Evolutionary conservation across 2,329 filamentous ascomycete genomes (phyloP).

Genomic region (Ascosphaera aggregata): DNA sequence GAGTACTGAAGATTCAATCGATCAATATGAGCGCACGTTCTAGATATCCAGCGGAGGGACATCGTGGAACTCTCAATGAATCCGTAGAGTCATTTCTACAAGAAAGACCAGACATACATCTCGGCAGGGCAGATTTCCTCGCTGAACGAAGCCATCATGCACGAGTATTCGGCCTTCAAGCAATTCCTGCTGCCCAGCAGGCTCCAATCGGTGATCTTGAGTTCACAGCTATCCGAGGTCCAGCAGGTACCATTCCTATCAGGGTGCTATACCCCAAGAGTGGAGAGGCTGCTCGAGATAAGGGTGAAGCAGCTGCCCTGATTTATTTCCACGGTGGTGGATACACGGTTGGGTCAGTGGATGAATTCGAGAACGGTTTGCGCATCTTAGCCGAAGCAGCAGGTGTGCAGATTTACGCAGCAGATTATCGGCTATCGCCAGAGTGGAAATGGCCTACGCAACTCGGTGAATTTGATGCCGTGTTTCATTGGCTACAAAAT

Average conservation of each 20-base stretch:
- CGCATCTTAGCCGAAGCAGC: constrained; percentile 12
- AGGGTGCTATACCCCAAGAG: constrained; percentile 12
- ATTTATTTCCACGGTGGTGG: constrained; percentile 19
- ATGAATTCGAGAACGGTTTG: constrained; percentile 17
- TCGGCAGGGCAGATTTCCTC: constrained; percentile 9
- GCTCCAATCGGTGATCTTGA: constrained; percentile 12
- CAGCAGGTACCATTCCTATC: constrained; percentile 14
- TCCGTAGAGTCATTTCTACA: constrained; percentile 7
- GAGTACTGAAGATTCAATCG: too few species aligned
- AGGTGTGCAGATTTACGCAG: constrained; percentile 10
- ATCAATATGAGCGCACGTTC: background rate
- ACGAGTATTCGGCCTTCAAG: constrained; percentile 13
- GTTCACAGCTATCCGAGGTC: constrained; percentile 13
- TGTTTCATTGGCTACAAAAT: constrained; percentile 10
- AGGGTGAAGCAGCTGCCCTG: constrained; percentile 9
- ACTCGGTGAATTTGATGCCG: constrained; percentile 14
- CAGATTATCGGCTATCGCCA: constrained; percentile 15
- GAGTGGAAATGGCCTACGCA: constrained; percentile 11
- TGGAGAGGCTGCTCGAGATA: constrained; percentile 4
- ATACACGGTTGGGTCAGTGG: constrained; percentile 16
- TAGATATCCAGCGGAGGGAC: background rate
- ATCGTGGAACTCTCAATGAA: background rate
- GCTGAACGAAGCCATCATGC: constrained; percentile 8
- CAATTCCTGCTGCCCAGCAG: constrained; percentile 7
- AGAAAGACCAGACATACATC: constrained; percentile 8